Evolutionary conservation across 768 basidiomycete species (phyloP), one percentile per base, ranked within the genome.

Genomic region (Royoungia palumana): DNA sequence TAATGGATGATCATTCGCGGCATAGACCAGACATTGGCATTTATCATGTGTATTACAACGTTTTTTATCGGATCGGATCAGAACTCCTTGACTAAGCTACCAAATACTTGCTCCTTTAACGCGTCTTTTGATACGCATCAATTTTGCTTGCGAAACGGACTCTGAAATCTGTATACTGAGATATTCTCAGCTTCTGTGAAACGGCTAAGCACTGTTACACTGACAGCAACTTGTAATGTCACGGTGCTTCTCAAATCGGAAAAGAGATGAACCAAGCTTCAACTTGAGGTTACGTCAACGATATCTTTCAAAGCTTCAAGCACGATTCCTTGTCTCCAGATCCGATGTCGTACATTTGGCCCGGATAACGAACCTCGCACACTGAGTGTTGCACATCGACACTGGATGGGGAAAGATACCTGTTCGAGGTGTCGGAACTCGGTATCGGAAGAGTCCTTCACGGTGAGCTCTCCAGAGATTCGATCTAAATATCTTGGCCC

Each of bases 401-500:
- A 28, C 27, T 28, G 27, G n/a, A n/a, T n/a, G n/a, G n/a, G n/a
- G n/a, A n/a, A n/a, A n/a, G n/a, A n/a, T n/a, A n/a, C n/a, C n/a
- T n/a, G n/a, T n/a, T n/a, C n/a, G 7, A 24, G 24, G 5, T 24
- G 5, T 7, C 7, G 7, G 24, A 4, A 7, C 24, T 24, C 25
- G 10, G 10, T 10, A 5, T 27, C 10, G 25, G 25, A 27, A 27
- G 4, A 7, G 25, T 27, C 3, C 25, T 27, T 27, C 6, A 10
- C 25, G 25, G 10, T 27, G 25, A 27, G 8, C 25, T 24, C 24
- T 27, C 25, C 25, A 27, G 28, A 28, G 10, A 35, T 39, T 7
- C n/a, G 11, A 41, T 57, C 57, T 60, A 61, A 61, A 49, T 54
- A 19, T 41, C 19, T 19, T 20, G 11, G 32, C 24, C 42, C 21